Conservation (phyloP, 2,329 filamentous ascomycete genomes). For the Fusarium setosum region DNA sequence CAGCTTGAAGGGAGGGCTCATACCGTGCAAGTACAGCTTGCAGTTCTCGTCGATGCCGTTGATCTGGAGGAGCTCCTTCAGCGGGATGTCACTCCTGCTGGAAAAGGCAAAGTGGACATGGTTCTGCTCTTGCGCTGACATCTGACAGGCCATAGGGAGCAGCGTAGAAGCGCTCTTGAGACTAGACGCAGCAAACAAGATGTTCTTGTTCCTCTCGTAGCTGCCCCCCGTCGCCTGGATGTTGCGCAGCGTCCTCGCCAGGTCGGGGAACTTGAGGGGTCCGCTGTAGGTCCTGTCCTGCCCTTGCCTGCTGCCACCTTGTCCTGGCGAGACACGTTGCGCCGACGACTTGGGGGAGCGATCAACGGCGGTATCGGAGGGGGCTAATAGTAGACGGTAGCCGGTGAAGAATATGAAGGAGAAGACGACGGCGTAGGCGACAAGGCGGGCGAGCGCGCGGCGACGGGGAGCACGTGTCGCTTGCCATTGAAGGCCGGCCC, state of each 20-base stretch:
- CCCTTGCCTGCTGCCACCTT: constrained; percentile 7
- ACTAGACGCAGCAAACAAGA: constrained; percentile 83
- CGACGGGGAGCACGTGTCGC: constrained; percentile 57
- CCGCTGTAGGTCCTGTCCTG: constrained; percentile 71
- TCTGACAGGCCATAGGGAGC: constrained; percentile 87
- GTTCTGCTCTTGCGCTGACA: constrained; percentile 76
- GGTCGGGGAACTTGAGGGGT: constrained; percentile 73
- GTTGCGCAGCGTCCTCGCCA: constrained; percentile 72
- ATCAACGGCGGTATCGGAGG: constrained; percentile 47
- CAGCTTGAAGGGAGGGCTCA: constrained; percentile 2
- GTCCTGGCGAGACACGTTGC: constrained; percentile 4
- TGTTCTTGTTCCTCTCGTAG: constrained; percentile 69
- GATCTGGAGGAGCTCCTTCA: constrained; percentile 77
- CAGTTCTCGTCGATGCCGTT: constrained; percentile 84
- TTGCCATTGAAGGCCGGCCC: constrained; percentile 53
- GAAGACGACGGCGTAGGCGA: constrained; percentile 58
- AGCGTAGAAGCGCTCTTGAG: constrained; percentile 78
- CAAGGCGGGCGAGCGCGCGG: constrained; percentile 65
- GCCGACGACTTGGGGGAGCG: constrained; percentile 7
- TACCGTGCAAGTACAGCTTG: constrained; percentile 70
- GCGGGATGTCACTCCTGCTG: constrained; percentile 75
- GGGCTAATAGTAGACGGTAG: constrained; percentile 51
- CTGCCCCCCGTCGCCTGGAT: constrained; percentile 66
- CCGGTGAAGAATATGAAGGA: constrained; percentile 65
- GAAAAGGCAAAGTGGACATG: constrained; percentile 86